Evolutionary conservation across 495 filamentous ascomycete species (phyloP).

Genomic region (Penicillium paxilli): DNA sequence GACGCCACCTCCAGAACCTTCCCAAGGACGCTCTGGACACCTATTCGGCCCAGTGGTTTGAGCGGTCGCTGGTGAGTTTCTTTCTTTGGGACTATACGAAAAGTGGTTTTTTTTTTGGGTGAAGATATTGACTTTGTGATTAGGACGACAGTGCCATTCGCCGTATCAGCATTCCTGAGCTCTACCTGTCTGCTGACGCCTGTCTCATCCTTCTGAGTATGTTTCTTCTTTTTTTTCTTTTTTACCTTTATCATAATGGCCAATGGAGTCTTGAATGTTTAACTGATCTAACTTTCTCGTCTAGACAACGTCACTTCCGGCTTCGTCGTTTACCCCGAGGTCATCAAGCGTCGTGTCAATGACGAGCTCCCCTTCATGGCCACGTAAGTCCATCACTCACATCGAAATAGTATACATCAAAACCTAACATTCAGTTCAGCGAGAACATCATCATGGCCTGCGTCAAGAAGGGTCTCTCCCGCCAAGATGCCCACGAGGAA

Average conservation of each 20-base stretch:
- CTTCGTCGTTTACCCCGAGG: constrained; percentile 81
- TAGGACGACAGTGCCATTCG: constrained; percentile 63
- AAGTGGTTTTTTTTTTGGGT: not conserved
- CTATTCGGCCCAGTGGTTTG: constrained; percentile 82
- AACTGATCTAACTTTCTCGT: constrained; percentile 3
- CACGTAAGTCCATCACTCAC: constrained; percentile 49
- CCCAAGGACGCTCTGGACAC: constrained; percentile 73
- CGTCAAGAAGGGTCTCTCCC: constrained; percentile 67
- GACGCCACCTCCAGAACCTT: constrained; percentile 65
- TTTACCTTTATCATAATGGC: no score
- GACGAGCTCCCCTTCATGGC: constrained; percentile 91
- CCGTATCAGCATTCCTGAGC: constrained; percentile 74
- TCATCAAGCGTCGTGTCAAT: constrained; percentile 67
- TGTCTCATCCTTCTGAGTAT: constrained; percentile 67
- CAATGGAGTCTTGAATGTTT: not conserved
- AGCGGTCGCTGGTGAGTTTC: constrained; percentile 55
- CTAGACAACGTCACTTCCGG: constrained; percentile 77
- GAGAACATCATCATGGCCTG: constrained; percentile 83
- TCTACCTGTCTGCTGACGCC: constrained; percentile 81
- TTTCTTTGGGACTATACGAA: constrained; percentile 2
- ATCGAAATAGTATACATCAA: not conserved
- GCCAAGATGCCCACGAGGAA: constrained; percentile 92
- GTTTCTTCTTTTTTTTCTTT: constrained; percentile 12
- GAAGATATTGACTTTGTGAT: constrained; percentile 13
- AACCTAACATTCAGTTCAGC: constrained; percentile 26